Percentiles rank a stretch among this genome's conserved stretches.
phyloP scores from a whole-genome alignment of 208 protist genomes.

The Vickermania ingenoplastis region DNA sequence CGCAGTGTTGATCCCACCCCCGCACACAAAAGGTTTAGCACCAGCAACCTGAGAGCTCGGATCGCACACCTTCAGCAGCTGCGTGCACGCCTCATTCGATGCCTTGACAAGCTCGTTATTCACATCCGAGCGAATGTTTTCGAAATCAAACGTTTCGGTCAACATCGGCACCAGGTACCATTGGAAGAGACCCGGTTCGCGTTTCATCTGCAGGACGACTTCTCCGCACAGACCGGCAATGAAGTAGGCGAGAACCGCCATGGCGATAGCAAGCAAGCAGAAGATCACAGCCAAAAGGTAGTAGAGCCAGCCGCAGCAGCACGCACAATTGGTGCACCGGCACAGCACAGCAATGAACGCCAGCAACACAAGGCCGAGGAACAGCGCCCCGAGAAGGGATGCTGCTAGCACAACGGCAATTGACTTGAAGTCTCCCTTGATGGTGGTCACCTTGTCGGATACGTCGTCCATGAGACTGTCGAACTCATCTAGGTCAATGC shows the following conservation, averaged over 20 bases:
- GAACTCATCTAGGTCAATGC: slow-evolving; percentile 3
- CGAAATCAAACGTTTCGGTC: slow-evolving; percentile 7
- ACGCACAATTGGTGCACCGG: slow-evolving; percentile 4
- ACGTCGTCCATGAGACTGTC: slow-evolving; percentile 3
- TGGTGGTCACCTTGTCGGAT: neutral
- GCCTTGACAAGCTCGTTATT: neutral
- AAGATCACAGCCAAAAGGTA: slow-evolving; percentile 14
- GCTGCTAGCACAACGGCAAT: too few relatives aligned
- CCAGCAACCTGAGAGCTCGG: neutral
- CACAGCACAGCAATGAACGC: slow-evolving; percentile 6
- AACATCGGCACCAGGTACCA: slow-evolving; percentile 12
- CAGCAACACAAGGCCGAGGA: slow-evolving; percentile 5
- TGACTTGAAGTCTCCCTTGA: too few relatives aligned
- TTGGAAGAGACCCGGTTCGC: slow-evolving; percentile 17
- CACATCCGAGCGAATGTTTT: neutral
- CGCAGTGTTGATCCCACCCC: slow-evolving; percentile 4
- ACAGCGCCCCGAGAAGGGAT: slow-evolving; percentile 7
- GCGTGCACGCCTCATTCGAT: neutral
- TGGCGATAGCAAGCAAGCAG: slow-evolving; percentile 4
- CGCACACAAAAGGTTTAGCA: slow-evolving; percentile 36
- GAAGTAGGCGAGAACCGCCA: slow-evolving; percentile 5
- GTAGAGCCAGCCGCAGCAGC: slow-evolving; percentile 10
- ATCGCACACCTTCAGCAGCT: slow-evolving; percentile 7
- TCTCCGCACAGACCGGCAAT: slow-evolving; percentile 10
- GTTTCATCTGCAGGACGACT: slow-evolving; percentile 8